A percentile compares a stretch with the other conserved stretches of the same genome.
These are phyloP conservation scores for Brasenia schreberi DNA, from an alignment of 164 flowering plant genomes.

Conservation along the genomic window DNA sequence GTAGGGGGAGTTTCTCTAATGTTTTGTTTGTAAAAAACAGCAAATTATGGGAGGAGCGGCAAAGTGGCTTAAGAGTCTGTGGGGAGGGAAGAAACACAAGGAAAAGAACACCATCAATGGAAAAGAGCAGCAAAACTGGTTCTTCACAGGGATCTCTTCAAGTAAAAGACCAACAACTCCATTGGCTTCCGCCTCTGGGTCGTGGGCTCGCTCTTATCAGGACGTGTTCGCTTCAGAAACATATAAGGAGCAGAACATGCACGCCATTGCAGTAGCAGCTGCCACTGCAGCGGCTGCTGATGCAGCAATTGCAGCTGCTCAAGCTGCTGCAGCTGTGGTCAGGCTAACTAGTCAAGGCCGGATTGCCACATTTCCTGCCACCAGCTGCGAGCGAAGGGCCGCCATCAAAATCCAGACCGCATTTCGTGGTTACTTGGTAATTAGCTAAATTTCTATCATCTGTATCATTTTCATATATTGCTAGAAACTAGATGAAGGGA, in stretches of 20 bases:
- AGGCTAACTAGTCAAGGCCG: constrained; percentile 42
- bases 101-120: constrained; percentile 18
- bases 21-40: not conserved
- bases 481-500: no score
- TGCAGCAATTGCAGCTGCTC: constrained; percentile 48
- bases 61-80: constrained; percentile 55
- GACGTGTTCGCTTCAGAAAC: constrained; percentile 26
- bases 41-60: constrained; percentile 59
- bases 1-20: no score
- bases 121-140: constrained; percentile 53
- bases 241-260: constrained; percentile 27
- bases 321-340: constrained; percentile 47
- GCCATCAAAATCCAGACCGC: constrained; percentile 65
- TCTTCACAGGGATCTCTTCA: constrained; percentile 38
- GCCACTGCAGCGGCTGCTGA: constrained; percentile 47
- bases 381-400: constrained; percentile 23
- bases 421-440: constrained; percentile 77
- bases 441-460: not conserved
- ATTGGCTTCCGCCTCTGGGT: not conserved
- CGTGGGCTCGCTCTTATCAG: constrained; percentile 31
- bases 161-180: not conserved
- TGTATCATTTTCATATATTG: not conserved
- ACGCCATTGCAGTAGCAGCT: constrained; percentile 52
- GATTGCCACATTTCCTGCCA: constrained; percentile 1
- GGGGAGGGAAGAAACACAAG: constrained; percentile 60